Percentiles rank a stretch among this genome's conserved stretches.
These are phyloP conservation scores for Verticillium longisporum DNA, from an alignment of 2,329 filamentous ascomycete genomes.

Conservation along the genomic window DNA sequence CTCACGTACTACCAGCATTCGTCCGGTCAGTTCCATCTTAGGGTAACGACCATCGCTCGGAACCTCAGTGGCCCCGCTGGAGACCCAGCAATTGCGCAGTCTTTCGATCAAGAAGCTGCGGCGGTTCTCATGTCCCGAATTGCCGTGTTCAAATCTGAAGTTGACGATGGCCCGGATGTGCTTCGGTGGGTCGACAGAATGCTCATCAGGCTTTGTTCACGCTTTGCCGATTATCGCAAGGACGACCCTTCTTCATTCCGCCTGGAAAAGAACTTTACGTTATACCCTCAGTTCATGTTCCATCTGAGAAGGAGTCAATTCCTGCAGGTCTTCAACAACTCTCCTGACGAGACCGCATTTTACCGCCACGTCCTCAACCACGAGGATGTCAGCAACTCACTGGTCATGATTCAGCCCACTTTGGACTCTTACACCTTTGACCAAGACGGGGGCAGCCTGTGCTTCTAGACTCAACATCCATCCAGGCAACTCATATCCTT, in stretches of 20 bases:
- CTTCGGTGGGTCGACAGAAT: slow-evolving; percentile 97
- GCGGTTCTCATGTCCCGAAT: slow-evolving; percentile 99
- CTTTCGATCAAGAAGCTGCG: slow-evolving; percentile 96
- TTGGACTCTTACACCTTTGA: slow-evolving; percentile 97
- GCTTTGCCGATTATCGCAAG: slow-evolving; percentile 96
- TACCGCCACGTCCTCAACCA: slow-evolving; percentile 96
- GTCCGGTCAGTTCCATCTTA: slow-evolving; percentile 89
- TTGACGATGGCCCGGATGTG: slow-evolving; percentile 97
- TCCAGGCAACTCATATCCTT: slow-evolving; percentile 88
- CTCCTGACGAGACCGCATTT: slow-evolving; percentile 97
- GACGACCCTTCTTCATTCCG: slow-evolving; percentile 97
- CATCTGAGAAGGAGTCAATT: slow-evolving; percentile 95
- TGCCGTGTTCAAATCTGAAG: slow-evolving; percentile 96
- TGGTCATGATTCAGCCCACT: slow-evolving; percentile 98
- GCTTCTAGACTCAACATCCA: slow-evolving; percentile 92
- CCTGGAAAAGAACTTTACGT: slow-evolving; percentile 95
- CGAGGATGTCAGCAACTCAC: slow-evolving; percentile 91
- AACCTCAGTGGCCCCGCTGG: slow-evolving; percentile 90
- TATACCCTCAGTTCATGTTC: slow-evolving; percentile 99
- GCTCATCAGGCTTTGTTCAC: slow-evolving; percentile 92
- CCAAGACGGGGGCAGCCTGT: slow-evolving; percentile 90
- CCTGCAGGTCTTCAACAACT: slow-evolving; percentile 98
- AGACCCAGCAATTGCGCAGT: slow-evolving; percentile 90
- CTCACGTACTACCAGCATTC: slow-evolving; percentile 98
- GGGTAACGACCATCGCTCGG: slow-evolving; percentile 88